Evolutionary conservation across 1,139 yeast genomes (phyloP), one percentile per base, ranked within the genome.

Genomic region (Candida albicans): DNA sequence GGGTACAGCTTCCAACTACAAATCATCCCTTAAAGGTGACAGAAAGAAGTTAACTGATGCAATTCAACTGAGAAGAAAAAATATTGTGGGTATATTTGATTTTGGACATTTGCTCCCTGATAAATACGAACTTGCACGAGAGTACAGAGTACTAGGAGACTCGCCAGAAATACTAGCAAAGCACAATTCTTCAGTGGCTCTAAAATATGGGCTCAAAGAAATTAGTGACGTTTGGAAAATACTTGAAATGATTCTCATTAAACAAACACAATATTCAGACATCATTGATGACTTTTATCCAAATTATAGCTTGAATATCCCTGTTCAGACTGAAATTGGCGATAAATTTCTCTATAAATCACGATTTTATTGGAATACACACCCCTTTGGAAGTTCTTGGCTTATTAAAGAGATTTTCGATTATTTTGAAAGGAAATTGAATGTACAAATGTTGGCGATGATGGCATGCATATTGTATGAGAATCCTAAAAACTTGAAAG

Each of bases 371-470:
- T 90, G 97, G 96, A 93, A 91, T 0, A 66, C 77, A 4, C 96
- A 88, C 60, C 93, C 95, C 0, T 78, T 85, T 60, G 96, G 96
- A 0, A 77, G 82, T n/a, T 58, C 74, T 4, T 83, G 93, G 86
- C 66, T 89, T n/a, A 70, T 89, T 0, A 73, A 73, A 32, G 81
- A 82, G 50, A 68, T 90, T 39, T 72, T 91, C 57, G 60, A 65
- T 1, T 83, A 84, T 53, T 90, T 84, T 56, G 95, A 85, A 54
- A 64, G 56, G 34, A 61, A 70, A 40, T 82, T 83, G 2, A 86
- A 91, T 55, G 67, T 88, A 18, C 98, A 91, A 60, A 89, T 91
- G 96, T 69, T 93, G 15, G 96, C 96, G 1, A 85, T 87, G 87
- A 65, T 90, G 58, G 81, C 95, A 2, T 88, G 96, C 64, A 75